Evolutionary conservation across 2,329 filamentous ascomycete genomes (phyloP), one percentile per base, ranked within the genome.

Genomic region (Thelonectria discophora): DNA sequence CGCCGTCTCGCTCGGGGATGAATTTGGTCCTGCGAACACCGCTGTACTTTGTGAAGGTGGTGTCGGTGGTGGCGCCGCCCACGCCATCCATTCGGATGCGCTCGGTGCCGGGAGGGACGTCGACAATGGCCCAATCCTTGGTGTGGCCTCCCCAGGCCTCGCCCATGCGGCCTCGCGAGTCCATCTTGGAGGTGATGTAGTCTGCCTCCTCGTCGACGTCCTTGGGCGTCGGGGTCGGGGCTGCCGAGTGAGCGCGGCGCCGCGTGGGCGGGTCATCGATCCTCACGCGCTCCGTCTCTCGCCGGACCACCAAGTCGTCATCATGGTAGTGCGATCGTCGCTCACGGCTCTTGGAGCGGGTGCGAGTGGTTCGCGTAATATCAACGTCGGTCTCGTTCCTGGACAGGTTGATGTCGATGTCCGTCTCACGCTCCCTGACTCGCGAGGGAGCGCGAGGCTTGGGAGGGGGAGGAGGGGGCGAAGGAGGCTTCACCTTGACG

Each of bases 91-190:
- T 90, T 55, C 86, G 85, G n/a, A 95, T 89, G 42, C 90, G 86
- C 78, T 92, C 90, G 0, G 92, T 94, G 60, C 92, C 92, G 0
- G 92, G 91, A 1, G 92, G 92, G 40, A 96, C 89, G 76, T 96
- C 92, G 39, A 97, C 85, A 64, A 96, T 90, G 55, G 87, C 84
- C 92, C 93, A 96, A 71, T 88, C 90, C 65, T 86, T 88, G 37
- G 90, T 93, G 17, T 87, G 88, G 54, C 91, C 91, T 69, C 90
- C 86, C 74, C 84, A 88, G 20, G 90, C 91, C 76, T 94, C 92
- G 54, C 90, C 90, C 71, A 89, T 85, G 64, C 86, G 86, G 18
- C 86, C 88, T 30, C 90, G 86, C 13, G 80, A 77, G 66, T 87
- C 83, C 63, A 88, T 84, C 67, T 79, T 81, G 61, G 76, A 73